These are phyloP conservation scores for Linnemannia schmuckeri DNA, from an alignment of 192 early-diverging fungal genomes.

Conservation along the genomic window DNA sequence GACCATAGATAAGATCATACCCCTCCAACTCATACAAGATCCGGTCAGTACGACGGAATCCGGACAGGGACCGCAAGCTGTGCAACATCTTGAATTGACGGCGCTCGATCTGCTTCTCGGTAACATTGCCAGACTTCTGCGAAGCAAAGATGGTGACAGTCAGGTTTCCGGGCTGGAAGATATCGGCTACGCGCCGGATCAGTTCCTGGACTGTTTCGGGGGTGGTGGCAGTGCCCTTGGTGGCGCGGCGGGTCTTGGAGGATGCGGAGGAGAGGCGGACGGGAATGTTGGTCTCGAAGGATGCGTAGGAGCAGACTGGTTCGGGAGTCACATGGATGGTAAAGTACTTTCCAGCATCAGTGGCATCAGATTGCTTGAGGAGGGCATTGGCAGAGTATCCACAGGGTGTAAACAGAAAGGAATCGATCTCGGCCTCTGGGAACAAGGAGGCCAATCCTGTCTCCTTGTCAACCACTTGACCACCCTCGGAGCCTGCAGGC, in stretches of 20 bases:
- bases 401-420: constrained; percentile 95
- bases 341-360: constrained; percentile 81
- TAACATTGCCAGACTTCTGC: constrained; percentile 44
- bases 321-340: constrained; percentile 99
- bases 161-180: constrained; percentile 90
- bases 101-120: constrained; percentile 37
- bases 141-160: constrained; percentile 76
- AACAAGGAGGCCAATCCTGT: constrained; percentile 88
- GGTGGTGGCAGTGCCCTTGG: constrained; percentile 72
- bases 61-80: constrained; percentile 64
- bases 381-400: constrained; percentile 97
- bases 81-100: constrained; percentile 58
- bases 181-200: constrained; percentile 74
- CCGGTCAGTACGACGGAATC: constrained; percentile 74
- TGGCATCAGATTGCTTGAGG: constrained; percentile 57
- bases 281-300: constrained; percentile 95
- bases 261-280: constrained; percentile 66
- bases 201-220: constrained; percentile 78
- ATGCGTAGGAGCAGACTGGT: constrained; percentile 96
- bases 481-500: constrained; percentile 71
- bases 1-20: constrained; percentile 84
- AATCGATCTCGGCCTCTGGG: constrained; percentile 86
- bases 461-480: constrained; percentile 73
- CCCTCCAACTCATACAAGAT: constrained; percentile 87
- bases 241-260: constrained; percentile 25